These are phyloP conservation scores for Pseudopithomyces chartarum DNA, from an alignment of 2,329 filamentous ascomycete species.

Conservation along the genomic window DNA sequence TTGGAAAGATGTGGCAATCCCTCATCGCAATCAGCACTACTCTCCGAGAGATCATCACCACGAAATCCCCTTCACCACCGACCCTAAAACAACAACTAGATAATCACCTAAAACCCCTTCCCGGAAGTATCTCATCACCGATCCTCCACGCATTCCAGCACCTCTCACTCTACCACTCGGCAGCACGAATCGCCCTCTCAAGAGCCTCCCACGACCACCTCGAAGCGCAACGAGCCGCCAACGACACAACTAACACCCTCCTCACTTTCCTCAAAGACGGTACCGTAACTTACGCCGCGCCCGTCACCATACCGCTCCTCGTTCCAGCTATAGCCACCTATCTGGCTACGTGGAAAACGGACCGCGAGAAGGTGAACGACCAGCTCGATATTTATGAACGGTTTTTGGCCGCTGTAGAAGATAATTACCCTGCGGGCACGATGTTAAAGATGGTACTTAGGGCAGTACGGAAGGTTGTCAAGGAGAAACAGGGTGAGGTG, in stretches of 20 bases:
- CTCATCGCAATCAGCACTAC: constrained; percentile 5
- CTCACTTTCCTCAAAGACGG: constrained; percentile 1
- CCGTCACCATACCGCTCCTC: constrained; percentile 11
- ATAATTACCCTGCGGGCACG: constrained; percentile 16
- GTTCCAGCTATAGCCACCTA: constrained; percentile 16
- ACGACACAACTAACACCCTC: constrained; percentile 7
- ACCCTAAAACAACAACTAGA: not conserved
- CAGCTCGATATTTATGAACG: constrained; percentile 8
- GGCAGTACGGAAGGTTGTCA: constrained; percentile 5
- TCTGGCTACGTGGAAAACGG: not conserved
- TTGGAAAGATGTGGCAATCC: constrained; percentile 8
- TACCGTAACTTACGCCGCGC: constrained; percentile 3
- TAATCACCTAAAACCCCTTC: not conserved
- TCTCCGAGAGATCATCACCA: constrained; percentile 10
- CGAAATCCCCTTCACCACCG: constrained; percentile 4
- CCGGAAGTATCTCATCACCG: not conserved
- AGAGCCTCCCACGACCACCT: not conserved
- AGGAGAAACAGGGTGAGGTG: not conserved
- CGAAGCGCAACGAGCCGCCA: not conserved
- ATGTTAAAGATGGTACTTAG: constrained; percentile 10
- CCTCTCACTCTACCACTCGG: constrained; percentile 12
- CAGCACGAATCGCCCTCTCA: constrained; percentile 8
- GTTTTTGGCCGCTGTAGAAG: constrained; percentile 8
- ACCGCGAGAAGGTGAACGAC: not conserved
- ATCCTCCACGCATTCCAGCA: constrained; percentile 9